These are phyloP conservation scores for Chlorencoelia australis DNA, from an alignment of 2,329 filamentous ascomycete species.

Conservation along the genomic window DNA sequence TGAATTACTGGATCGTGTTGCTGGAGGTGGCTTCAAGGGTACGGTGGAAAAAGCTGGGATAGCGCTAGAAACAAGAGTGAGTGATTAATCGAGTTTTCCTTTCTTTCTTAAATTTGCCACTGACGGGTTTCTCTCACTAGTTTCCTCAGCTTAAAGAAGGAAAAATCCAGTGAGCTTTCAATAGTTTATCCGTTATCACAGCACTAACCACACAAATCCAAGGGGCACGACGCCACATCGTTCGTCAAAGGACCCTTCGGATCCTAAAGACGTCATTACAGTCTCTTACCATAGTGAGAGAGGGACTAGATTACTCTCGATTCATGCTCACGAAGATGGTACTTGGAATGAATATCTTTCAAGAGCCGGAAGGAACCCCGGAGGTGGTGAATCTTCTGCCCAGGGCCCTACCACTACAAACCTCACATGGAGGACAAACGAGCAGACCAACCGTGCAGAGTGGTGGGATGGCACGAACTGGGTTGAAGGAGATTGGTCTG, in stretches of 20 bases:
- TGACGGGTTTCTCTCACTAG: background rate
- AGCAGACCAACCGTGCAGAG: conserved; percentile 11
- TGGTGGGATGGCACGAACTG: conserved; percentile 11
- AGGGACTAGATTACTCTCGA: conserved; percentile 5
- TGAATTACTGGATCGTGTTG: background rate
- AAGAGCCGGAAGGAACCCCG: background rate
- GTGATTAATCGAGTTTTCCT: background rate
- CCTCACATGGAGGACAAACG: no score
- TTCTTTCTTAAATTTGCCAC: background rate
- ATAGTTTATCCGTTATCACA: background rate
- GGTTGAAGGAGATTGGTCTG: conserved; percentile 13
- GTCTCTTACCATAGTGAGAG: conserved; percentile 3
- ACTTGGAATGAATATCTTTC: conserved; percentile 6
- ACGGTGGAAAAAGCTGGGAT: background rate
- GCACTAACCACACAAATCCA: background rate
- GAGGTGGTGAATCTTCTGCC: background rate
- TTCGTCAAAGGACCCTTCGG: conserved; percentile 3
- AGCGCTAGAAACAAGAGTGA: background rate
- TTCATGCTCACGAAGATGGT: conserved; percentile 7
- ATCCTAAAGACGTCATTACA: conserved; percentile 4
- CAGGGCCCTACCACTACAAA: conserved; percentile 1
- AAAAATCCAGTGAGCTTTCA: background rate
- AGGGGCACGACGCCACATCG: conserved; percentile 4
- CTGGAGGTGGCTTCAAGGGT: background rate
- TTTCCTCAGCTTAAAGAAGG: background rate